phyloP scores from a whole-genome alignment of 2,329 filamentous ascomycete species.

The Stagonosporopsis rhizophila region DNA sequence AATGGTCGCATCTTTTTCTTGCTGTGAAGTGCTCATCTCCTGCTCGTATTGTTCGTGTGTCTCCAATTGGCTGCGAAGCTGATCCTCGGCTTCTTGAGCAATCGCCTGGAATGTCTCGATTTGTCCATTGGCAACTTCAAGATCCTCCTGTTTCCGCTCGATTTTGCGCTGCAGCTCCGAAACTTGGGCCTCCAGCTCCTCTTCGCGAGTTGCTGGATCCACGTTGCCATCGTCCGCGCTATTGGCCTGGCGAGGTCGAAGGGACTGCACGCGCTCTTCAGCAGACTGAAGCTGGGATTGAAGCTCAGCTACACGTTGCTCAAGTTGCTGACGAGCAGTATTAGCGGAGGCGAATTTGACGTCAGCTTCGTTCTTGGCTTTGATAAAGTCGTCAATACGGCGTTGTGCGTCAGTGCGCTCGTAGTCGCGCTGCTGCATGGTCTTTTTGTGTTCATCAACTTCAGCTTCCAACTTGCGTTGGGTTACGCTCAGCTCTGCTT shows the following conservation, averaged over 20 bases:
- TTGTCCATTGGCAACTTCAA: constrained; percentile 81
- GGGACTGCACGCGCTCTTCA: constrained; percentile 82
- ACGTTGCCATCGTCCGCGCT: constrained; percentile 58
- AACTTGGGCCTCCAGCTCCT: constrained; percentile 83
- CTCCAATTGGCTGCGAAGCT: constrained; percentile 77
- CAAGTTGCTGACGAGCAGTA: constrained; percentile 87
- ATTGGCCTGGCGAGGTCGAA: constrained; percentile 76
- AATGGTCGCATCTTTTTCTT: constrained; percentile 80
- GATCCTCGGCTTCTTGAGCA: constrained; percentile 86
- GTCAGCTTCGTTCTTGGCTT: constrained; percentile 78
- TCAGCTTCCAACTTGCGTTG: constrained; percentile 87
- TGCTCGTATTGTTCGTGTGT: constrained; percentile 76
- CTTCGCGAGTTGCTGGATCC: constrained; percentile 68
- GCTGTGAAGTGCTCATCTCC: constrained; percentile 77
- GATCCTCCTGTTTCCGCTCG: constrained; percentile 78
- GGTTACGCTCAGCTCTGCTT: constrained; percentile 76
- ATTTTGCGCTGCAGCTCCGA: constrained; percentile 87
- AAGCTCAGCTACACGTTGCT: constrained; percentile 86
- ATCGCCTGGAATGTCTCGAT: constrained; percentile 89
- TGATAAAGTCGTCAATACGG: constrained; percentile 88
- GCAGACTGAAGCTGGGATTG: constrained; percentile 86
- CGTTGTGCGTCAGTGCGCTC: constrained; percentile 88
- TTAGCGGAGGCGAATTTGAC: constrained; percentile 88
- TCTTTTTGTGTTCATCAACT: constrained; percentile 82
- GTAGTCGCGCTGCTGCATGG: constrained; percentile 84